Evolutionary conservation across 257 asterid species (phyloP), one percentile per base, ranked within the genome.

Genomic region (Forsythia suspensa): DNA sequence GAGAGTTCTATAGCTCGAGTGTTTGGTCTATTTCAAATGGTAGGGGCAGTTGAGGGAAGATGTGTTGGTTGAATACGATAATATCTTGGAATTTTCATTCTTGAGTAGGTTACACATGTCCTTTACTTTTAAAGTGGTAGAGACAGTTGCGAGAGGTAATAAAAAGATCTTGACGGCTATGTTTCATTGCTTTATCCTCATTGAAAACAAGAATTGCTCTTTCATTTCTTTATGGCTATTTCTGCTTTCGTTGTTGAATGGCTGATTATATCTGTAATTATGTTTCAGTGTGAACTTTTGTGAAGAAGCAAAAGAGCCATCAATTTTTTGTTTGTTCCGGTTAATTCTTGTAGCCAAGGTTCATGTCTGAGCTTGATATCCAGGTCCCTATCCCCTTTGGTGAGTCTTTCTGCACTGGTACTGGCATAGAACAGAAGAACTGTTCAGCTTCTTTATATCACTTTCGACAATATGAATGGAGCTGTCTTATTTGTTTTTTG

Each of bases 331-430:
- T 70, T 76, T 36, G 81, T 78, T 69, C 70, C 77, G 52, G 57
- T 67, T 82, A 76, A 82, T 75, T 79, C 78, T 73, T 75, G 79
- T 92, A 84, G 87, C 87, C 82, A 77, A 85, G 74, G 80, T 92
- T 92, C 94, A 92, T 90, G 97, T 92, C 97, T 89, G 96, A 90
- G 84, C 83, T 90, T 88, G 95, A 89, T 80, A 72, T 85, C 84
- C 92, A 88, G 85, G 79, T 81, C 82, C 93, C 96, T 70, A 82
- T 87, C 76, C 73, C 97, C 89, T 92, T 85, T 75, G 97, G 97
- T 92, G 78, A 85, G 91, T 67, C 42, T 46, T 29, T 24, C 15
- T 5, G 8, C 59, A 37, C 44, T 20, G 11, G 21, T 20, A 43
- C 11, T n/a, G 18, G n/a, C 59, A 51, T 51, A 51, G 59, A 51